phyloP scores from a whole-genome alignment of 768 basidiomycete species.

The Symmetrospora coprosmae region DNA sequence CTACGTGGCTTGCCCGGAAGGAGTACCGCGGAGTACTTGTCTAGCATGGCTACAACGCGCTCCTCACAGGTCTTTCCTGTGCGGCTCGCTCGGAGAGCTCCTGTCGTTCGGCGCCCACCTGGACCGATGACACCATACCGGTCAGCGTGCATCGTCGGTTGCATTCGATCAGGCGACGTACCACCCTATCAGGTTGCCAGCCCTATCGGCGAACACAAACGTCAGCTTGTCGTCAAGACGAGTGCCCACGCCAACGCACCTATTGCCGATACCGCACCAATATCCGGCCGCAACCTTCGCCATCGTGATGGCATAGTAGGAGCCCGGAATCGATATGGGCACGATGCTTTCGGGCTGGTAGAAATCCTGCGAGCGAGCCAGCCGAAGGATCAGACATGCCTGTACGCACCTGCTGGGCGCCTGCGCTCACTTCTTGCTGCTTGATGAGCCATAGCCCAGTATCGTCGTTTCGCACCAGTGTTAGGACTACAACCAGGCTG shows the following conservation, averaged over 20 bases:
- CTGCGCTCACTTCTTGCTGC: neutral
- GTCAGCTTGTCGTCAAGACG: too few relatives aligned
- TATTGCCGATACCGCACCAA: neutral
- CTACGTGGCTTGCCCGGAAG: neutral
- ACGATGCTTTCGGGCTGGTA: neutral
- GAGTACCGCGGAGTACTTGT: slow-evolving; percentile 10
- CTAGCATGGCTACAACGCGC: neutral
- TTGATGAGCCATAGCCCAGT: neutral
- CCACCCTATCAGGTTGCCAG: neutral
- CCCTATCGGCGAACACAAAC: too few relatives aligned
- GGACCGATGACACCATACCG: too few relatives aligned
- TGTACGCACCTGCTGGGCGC: too few relatives aligned
- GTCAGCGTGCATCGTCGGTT: too few relatives aligned
- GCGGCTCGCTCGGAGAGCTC: neutral
- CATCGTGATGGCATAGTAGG: neutral
- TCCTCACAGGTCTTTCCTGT: too few relatives aligned
- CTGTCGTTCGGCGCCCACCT: neutral
- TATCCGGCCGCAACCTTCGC: neutral
- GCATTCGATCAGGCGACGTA: too few relatives aligned
- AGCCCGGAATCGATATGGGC: neutral
- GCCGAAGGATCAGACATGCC: neutral
- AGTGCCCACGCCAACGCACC: too few relatives aligned
- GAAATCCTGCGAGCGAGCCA: neutral
- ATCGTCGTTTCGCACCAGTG: neutral
- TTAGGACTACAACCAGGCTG: neutral